Evolutionary conservation across 768 basidiomycete genomes (phyloP).

Genomic region (Scleroderma bovista): DNA sequence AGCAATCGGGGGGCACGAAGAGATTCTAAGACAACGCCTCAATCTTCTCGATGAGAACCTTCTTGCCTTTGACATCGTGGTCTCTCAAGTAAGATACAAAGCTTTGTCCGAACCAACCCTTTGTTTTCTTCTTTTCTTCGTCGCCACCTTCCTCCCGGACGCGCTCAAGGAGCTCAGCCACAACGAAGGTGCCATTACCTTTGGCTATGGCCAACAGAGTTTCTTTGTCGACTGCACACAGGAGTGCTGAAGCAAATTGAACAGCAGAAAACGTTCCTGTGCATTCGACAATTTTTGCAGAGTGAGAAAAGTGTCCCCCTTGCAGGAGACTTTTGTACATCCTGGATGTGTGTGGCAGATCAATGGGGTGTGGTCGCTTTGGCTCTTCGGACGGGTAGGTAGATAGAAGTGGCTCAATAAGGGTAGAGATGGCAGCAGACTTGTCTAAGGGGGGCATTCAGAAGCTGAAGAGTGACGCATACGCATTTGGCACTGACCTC

Average conservation of each 20-base stretch:
- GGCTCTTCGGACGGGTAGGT: slow-evolving; percentile 53
- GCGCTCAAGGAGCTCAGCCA: slow-evolving; percentile 67
- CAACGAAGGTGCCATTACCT: slow-evolving; percentile 66
- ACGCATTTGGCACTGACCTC: slow-evolving; percentile 48
- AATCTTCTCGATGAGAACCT: slow-evolving; percentile 60
- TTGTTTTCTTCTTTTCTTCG: slow-evolving; percentile 41
- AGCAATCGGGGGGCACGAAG: not conserved
- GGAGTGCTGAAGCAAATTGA: slow-evolving; percentile 53
- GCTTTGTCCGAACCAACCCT: slow-evolving; percentile 51
- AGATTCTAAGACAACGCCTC: slow-evolving; percentile 21
- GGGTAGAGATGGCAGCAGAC: slow-evolving; percentile 48
- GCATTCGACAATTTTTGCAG: slow-evolving; percentile 47
- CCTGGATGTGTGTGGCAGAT: slow-evolving; percentile 77
- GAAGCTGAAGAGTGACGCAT: not conserved
- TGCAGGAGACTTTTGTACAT: slow-evolving; percentile 87
- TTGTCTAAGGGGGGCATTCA: slow-evolving; percentile 50
- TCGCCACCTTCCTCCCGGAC: slow-evolving; percentile 37
- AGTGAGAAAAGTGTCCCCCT: slow-evolving; percentile 81
- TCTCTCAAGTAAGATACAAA: slow-evolving; percentile 44
- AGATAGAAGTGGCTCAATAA: slow-evolving; percentile 51
- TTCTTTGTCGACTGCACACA: slow-evolving; percentile 48
- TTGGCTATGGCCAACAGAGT: slow-evolving; percentile 49
- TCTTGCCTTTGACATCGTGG: slow-evolving; percentile 63
- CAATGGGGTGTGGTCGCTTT: slow-evolving; percentile 58
- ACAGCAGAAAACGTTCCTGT: slow-evolving; percentile 51